phyloP scores from a whole-genome alignment of 164 flowering plant genomes.

The Amborella trichopoda region DNA sequence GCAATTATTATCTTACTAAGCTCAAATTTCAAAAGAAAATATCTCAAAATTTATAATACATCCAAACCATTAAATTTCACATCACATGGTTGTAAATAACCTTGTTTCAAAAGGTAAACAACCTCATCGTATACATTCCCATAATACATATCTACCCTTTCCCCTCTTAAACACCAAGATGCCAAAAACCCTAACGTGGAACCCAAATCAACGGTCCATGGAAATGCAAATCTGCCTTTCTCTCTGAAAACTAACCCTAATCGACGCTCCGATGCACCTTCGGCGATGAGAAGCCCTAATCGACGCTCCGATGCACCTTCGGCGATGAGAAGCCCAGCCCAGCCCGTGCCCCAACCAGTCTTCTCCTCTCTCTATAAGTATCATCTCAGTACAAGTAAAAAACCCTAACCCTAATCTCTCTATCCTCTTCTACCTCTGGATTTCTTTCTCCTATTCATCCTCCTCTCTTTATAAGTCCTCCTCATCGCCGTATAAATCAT shows the following conservation, averaged over 20 bases:
- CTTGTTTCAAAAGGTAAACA: no score
- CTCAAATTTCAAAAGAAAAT: no score
- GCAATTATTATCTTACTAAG: no score
- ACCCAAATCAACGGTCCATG: not conserved
- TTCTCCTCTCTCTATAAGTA: not conserved
- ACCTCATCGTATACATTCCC: no score
- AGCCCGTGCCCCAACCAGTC: not conserved
- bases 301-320: not conserved
- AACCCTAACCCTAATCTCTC: constrained; percentile 1
- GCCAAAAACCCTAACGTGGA: constrained; percentile 1
- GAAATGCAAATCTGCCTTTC: not conserved
- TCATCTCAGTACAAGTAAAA: not conserved
- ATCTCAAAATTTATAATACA: no score
- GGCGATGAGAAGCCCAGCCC: not conserved
- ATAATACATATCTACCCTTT: no score
- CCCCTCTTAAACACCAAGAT: no score
- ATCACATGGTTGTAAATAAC: no score
- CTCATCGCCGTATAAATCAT: not conserved
- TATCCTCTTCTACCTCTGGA: not conserved
- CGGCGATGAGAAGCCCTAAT: not conserved
- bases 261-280: not conserved
- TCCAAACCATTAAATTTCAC: no score
- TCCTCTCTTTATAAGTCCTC: not conserved
- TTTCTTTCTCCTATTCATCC: not conserved
- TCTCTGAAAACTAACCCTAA: not conserved